A percentile compares a stretch with the other conserved stretches of the same genome.
These are phyloP conservation scores for Nepenthes mirabilis DNA, from an alignment of 148 eudicot genomes.

Conservation along the genomic window DNA sequence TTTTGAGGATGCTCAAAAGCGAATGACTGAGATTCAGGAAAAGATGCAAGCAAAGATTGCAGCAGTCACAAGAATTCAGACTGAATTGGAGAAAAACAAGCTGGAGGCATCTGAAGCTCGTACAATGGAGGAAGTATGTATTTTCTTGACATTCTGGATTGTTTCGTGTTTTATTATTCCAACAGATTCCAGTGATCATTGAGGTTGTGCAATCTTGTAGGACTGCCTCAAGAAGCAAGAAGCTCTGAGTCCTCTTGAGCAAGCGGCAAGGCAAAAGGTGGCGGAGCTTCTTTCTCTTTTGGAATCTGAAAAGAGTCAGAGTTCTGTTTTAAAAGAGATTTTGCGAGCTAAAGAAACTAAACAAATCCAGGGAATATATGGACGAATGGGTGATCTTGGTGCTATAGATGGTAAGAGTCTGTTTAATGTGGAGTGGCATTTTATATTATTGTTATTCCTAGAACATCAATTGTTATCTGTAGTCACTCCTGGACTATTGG, in stretches of 20 bases:
- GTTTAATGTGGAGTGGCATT: neutral
- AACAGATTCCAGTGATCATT: slow-evolving; percentile 1
- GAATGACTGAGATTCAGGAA: slow-evolving; percentile 41
- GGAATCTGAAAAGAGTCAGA: slow-evolving; percentile 90
- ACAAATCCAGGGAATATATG: slow-evolving; percentile 70
- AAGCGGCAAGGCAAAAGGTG: slow-evolving; percentile 80
- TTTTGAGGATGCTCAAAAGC: slow-evolving; percentile 63
- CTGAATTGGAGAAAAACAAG: slow-evolving; percentile 45
- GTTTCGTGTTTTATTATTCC: slow-evolving; percentile 1
- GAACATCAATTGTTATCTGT: neutral
- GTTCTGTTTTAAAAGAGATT: slow-evolving; percentile 88
- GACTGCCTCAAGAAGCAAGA: slow-evolving; percentile 74
- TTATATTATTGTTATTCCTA: neutral
- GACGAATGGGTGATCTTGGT: slow-evolving; percentile 96
- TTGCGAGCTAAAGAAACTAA: slow-evolving; percentile 72
- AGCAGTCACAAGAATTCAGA: slow-evolving; percentile 26
- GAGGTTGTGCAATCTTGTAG: slow-evolving; percentile 27
- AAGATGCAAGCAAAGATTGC: slow-evolving; percentile 45
- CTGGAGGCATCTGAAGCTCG: slow-evolving; percentile 56
- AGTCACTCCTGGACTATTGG: neutral
- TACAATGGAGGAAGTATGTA: slow-evolving; percentile 60
- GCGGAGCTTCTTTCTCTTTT: slow-evolving; percentile 59
- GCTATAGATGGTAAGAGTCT: slow-evolving; percentile 81
- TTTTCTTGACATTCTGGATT: neutral
- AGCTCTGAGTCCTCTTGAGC: slow-evolving; percentile 60